Evolutionary conservation across 306 rosid genomes (phyloP), one percentile per base, ranked within the genome.

Genomic region (Acmispon strigosus): DNA sequence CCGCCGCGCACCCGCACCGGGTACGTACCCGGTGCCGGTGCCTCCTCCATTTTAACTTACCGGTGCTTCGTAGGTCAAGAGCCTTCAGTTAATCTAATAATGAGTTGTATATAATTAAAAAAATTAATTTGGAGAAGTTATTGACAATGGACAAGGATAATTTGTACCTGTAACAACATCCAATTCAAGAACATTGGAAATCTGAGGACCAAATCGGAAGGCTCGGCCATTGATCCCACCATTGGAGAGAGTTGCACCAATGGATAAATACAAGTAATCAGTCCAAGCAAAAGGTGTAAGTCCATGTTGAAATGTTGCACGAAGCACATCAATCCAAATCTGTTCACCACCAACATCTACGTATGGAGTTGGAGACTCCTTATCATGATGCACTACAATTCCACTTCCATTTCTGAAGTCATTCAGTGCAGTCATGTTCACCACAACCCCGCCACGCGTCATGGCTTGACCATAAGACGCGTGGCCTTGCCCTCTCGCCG

Each of bases 151-250:
- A 32, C 6, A 29, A 36, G 36, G n/a, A 24, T 10, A 18, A 11
- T 42, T 0, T 18, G 49, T 59, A 90, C 97, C 97, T 0, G 91
- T 91, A 50, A 91, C 20, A 17, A 92, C 86, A 34, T 89, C 94
- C 32, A 92, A 63, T 79, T 89, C 88, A 70, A 62, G 8, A 56
- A 92, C 90, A 66, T 89, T 89, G 78, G 67, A 81, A 62, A 86
- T 84, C 20, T 91, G 97, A 74, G 97, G 97, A 17, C 97, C 96
- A 32, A 74, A 76, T 0, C 81, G 84, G 61, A 89, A 87, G 11
- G 89, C 36, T 49, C 87, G 97, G 14, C 97, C 97, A 36, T 96
- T 85, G 5, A 91, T 84, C 13, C 97, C 96, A 7, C 96, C 97
- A 45, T 89, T 89, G 9, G 91, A 89, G 58, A 91, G 84, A 1